Percentiles rank a stretch among this genome's conserved stretches.
Evolutionary conservation across 2,329 filamentous ascomycete genomes (phyloP).

Genomic region (Penicillium paneum): DNA sequence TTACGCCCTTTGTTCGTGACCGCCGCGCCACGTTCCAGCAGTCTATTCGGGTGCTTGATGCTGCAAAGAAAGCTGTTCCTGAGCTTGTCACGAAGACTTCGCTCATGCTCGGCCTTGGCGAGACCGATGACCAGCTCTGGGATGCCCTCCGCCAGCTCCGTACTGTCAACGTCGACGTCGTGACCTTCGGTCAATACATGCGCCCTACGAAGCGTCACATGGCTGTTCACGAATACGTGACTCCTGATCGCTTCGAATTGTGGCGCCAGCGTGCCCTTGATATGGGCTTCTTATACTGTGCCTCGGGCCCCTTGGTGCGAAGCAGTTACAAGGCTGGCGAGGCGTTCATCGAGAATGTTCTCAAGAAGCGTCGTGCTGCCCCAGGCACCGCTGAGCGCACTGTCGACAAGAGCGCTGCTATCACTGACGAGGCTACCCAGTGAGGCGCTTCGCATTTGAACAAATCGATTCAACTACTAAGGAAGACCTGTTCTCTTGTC

Average conservation of each 20-base stretch:
- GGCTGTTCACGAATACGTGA: conserved; percentile 93
- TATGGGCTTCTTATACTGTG: conserved; percentile 95
- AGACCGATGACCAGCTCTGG: conserved; percentile 83
- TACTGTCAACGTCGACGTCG: conserved; percentile 79
- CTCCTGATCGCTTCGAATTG: conserved; percentile 83
- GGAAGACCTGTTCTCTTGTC: neutral
- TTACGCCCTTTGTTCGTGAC: conserved; percentile 88
- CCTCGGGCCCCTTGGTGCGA: conserved; percentile 85
- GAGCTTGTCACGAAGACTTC: conserved; percentile 96
- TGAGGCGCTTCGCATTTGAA: conserved; percentile 18
- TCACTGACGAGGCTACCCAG: conserved; percentile 25
- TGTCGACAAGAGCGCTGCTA: conserved; percentile 24
- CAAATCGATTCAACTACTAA: neutral
- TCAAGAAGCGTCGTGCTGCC: conserved; percentile 66
- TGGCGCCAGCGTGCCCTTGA: conserved; percentile 89
- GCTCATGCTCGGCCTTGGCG: conserved; percentile 92
- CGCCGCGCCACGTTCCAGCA: conserved; percentile 85
- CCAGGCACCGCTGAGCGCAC: conserved; percentile 28
- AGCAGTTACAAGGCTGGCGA: conserved; percentile 98
- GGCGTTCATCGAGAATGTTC: conserved; percentile 96
- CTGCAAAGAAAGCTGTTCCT: conserved; percentile 73
- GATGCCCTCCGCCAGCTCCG: conserved; percentile 76
- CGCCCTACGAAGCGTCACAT: conserved; percentile 96
- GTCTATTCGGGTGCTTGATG: conserved; percentile 72
- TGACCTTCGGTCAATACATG: conserved; percentile 99